Evolutionary conservation across 139 green algal genomes (phyloP).

Genomic region (Microglena sp.): DNA sequence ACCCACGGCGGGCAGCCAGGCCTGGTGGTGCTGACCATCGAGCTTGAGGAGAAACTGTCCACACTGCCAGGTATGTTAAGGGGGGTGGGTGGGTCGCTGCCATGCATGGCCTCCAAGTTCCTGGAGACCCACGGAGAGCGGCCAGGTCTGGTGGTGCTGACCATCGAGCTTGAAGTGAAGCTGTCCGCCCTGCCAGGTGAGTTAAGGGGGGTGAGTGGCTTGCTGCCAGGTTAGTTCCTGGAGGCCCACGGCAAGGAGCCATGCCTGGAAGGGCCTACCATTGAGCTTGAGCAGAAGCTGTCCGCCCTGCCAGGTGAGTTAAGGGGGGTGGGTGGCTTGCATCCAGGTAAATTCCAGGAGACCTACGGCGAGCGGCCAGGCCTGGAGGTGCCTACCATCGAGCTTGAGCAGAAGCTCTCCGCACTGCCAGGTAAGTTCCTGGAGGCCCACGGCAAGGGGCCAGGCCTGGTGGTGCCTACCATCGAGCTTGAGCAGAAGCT

Average conservation of each 20-base stretch:
- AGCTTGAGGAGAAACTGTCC: constrained; percentile 73
- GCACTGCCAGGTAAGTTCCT: constrained; percentile 59
- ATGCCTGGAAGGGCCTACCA: no score
- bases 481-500: constrained; percentile 87
- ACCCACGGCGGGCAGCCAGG: no score
- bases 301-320: no score
- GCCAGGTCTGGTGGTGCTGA: constrained; percentile 63
- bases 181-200: constrained; percentile 26
- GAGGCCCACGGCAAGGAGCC: no score
- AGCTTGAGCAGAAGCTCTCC: constrained; percentile 73
- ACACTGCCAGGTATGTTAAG: constrained; percentile 5
- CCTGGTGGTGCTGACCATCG: constrained; percentile 86
- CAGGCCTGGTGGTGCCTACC: constrained; percentile 64
- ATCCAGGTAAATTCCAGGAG: no score
- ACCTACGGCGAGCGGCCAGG: no score
- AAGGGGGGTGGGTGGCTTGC: no score
- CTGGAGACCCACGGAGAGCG: constrained; percentile 58
- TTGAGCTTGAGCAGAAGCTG: no score
- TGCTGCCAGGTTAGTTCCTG: no score
- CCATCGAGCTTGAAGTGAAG: constrained; percentile 82
- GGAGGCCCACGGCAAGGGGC: constrained; percentile 45
- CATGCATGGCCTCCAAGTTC: constrained; percentile 70
- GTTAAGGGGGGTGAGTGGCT: neutral
- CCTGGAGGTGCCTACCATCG: constrained; percentile 85
- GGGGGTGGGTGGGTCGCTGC: constrained; percentile 38